Conservation (phyloP, 2,329 filamentous ascomycete genomes). For the Colletotrichum nymphaeae region DNA sequence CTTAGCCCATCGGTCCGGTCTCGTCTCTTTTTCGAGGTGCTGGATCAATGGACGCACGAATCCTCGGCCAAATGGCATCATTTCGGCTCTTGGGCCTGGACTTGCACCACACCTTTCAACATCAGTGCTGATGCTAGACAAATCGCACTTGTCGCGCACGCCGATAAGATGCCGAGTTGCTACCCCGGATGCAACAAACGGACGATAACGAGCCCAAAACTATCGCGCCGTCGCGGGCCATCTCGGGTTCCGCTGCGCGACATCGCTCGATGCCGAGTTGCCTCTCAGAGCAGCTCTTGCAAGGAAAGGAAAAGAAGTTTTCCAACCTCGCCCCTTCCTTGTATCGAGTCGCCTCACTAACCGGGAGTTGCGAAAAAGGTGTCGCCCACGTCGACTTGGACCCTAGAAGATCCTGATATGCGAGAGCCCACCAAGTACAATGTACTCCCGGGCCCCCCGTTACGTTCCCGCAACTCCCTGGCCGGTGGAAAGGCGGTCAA, state of each 20-base stretch:
- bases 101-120: not conserved
- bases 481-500: constrained; percentile 23
- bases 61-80: constrained; percentile 34
- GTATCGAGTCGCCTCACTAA: not conserved
- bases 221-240: not conserved
- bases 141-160: not conserved
- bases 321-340: too few relatives aligned
- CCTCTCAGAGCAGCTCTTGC: not conserved
- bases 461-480: constrained; percentile 28
- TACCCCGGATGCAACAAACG: constrained; percentile 22
- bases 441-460: constrained; percentile 11
- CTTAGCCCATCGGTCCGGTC: constrained; percentile 13
- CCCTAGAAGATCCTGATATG: constrained; percentile 11
- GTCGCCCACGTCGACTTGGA: not conserved
- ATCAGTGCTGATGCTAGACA: not conserved
- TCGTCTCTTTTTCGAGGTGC: not conserved
- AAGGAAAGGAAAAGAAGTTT: not conserved
- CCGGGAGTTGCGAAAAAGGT: not conserved
- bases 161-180: constrained; percentile 32
- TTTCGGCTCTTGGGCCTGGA: constrained; percentile 17
- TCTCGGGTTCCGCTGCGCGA: constrained; percentile 1
- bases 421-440: constrained; percentile 17
- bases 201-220: constrained; percentile 2
- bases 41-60: constrained; percentile 16
- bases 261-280: not conserved